Evolutionary conservation across 2,329 filamentous ascomycete genomes (phyloP).

Genomic region (Scedosporium dehoogii): DNA sequence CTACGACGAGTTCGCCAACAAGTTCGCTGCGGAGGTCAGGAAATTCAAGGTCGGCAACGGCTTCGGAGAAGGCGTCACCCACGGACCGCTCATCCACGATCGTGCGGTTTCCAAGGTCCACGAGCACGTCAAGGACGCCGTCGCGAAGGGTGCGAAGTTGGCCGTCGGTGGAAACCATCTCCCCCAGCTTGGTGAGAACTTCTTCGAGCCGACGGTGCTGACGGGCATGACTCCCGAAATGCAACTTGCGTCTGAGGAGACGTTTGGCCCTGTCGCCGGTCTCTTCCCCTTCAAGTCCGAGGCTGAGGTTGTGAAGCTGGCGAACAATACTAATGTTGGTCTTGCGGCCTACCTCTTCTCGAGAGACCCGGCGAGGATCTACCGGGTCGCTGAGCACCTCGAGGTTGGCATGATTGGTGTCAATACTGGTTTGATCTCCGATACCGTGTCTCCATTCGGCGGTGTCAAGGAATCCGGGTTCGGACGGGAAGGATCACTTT

Average conservation of each 20-base stretch:
- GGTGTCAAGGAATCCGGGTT: constrained; percentile 79
- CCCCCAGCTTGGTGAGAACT: constrained; percentile 53
- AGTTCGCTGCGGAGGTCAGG: constrained; percentile 41
- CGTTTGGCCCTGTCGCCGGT: constrained; percentile 61
- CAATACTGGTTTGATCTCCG: constrained; percentile 62
- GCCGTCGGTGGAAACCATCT: constrained; percentile 47
- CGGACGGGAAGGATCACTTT: constrained; percentile 67
- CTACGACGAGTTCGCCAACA: constrained; percentile 45
- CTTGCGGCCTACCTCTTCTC: constrained; percentile 68
- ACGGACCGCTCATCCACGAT: constrained; percentile 55
- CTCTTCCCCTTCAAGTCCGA: constrained; percentile 61
- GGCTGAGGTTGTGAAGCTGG: constrained; percentile 56
- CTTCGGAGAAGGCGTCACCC: constrained; percentile 43
- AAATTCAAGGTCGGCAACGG: constrained; percentile 48
- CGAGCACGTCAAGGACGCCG: constrained; percentile 51
- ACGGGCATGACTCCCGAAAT: constrained; percentile 57
- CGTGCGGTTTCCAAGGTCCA: constrained; percentile 54
- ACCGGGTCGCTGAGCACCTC: constrained; percentile 57
- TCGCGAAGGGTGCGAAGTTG: constrained; percentile 50
- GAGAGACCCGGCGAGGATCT: constrained; percentile 47
- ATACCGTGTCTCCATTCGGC: constrained; percentile 56
- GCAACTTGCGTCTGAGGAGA: constrained; percentile 58
- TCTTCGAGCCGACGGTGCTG: constrained; percentile 61
- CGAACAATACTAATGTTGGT: constrained; percentile 58
- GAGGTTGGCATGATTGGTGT: constrained; percentile 85